A percentile compares a stretch with the other conserved stretches of the same genome.
phyloP scores from a whole-genome alignment of 352 stramenopile genomes.

The Peronospora destructor region DNA sequence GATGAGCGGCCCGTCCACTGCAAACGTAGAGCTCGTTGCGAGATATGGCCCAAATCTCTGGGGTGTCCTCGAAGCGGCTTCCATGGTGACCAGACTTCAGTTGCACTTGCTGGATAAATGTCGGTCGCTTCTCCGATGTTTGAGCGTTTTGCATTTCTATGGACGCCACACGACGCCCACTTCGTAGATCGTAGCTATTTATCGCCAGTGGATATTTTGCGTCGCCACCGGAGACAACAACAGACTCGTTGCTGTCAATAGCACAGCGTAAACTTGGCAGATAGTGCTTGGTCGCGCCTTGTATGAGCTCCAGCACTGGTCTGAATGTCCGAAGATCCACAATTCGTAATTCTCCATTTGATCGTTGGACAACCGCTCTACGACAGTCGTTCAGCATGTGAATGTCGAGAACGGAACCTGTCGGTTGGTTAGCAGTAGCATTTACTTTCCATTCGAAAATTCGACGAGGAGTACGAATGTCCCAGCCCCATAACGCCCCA shows the following conservation, averaged over 20 bases:
- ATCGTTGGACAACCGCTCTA: constrained; percentile 37
- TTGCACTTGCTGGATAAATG: constrained; percentile 36
- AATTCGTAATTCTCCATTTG: constrained; percentile 36
- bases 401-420: constrained; percentile 29
- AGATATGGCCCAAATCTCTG: constrained; percentile 39
- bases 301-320: constrained; percentile 30
- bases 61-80: constrained; percentile 13
- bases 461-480: constrained; percentile 30
- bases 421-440: neutral
- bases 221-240: constrained; percentile 34
- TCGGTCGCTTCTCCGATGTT: constrained; percentile 7
- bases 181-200: constrained; percentile 28
- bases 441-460: constrained; percentile 21
- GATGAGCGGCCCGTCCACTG: constrained; percentile 9
- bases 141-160: constrained; percentile 11
- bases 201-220: constrained; percentile 14
- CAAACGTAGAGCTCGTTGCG: constrained; percentile 35
- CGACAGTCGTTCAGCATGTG: constrained; percentile 36
- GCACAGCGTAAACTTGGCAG: constrained; percentile 31
- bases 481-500: constrained; percentile 45
- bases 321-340: constrained; percentile 42
- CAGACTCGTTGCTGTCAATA: constrained; percentile 27
- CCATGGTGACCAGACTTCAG: constrained; percentile 10
- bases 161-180: constrained; percentile 19
- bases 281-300: constrained; percentile 26